phyloP scores from a whole-genome alignment of 306 rosid species.

The Fragaria nilgerrensis region DNA sequence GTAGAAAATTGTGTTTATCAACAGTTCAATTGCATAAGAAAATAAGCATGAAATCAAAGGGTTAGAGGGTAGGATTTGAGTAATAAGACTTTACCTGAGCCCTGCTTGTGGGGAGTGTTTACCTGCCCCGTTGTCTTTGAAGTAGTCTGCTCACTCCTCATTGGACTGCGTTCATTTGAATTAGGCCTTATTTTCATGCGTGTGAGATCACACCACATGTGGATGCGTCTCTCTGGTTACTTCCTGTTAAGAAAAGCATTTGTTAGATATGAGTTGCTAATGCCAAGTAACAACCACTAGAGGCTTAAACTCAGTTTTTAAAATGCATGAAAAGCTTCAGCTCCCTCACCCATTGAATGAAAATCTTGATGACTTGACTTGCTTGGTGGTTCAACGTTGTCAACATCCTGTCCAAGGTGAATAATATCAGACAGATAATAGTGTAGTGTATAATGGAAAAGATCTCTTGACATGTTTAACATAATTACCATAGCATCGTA shows the following conservation, averaged over 20 bases:
- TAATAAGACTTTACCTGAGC: slow-evolving; percentile 40
- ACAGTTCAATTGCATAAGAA: no score
- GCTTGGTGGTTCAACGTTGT: slow-evolving; percentile 40
- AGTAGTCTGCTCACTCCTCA: slow-evolving; percentile 46
- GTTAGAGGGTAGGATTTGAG: background rate
- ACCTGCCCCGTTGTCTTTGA: slow-evolving; percentile 50
- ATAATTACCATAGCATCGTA: slow-evolving; percentile 57
- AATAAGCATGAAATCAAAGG: background rate
- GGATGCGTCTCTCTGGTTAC: slow-evolving; percentile 52
- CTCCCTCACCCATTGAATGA: slow-evolving; percentile 42
- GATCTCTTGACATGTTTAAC: background rate
- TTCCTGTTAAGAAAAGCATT: slow-evolving; percentile 43
- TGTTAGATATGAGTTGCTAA: background rate
- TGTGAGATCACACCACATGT: slow-evolving; percentile 85
- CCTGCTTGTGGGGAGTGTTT: slow-evolving; percentile 81
- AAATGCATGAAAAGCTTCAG: slow-evolving; percentile 2
- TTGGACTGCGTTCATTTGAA: slow-evolving; percentile 36
- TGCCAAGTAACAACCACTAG: background rate
- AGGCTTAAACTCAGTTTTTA: background rate
- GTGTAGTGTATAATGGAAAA: background rate
- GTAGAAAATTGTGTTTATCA: slow-evolving; percentile 1
- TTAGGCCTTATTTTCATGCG: slow-evolving; percentile 74
- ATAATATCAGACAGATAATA: background rate
- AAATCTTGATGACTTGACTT: slow-evolving; percentile 33
- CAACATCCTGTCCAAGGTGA: slow-evolving; percentile 55